These are phyloP conservation scores for Aureobasidium sp. DNA, from an alignment of 2,329 filamentous ascomycete species.

Conservation along the genomic window DNA sequence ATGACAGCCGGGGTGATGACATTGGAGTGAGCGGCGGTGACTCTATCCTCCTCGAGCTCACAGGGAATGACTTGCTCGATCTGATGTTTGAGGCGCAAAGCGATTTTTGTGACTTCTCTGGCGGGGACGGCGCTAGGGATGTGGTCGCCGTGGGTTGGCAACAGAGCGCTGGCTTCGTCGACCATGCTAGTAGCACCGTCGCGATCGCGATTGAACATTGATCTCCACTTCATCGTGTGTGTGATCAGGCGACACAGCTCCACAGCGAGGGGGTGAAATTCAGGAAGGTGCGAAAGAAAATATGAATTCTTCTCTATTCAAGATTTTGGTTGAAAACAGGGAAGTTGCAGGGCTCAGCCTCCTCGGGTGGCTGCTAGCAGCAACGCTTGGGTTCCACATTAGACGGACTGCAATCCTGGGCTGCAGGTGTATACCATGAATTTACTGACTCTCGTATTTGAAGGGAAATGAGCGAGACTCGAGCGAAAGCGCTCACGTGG, in stretches of 20 bases:
- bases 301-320: neutral
- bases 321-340: neutral
- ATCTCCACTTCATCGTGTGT: conserved; percentile 1
- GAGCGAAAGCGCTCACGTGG: neutral
- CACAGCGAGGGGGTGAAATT: neutral
- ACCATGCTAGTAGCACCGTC: neutral
- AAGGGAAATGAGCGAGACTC: neutral
- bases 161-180: conserved; percentile 30
- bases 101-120: conserved; percentile 77
- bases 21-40: conserved; percentile 74
- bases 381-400: neutral
- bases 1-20: conserved; percentile 77
- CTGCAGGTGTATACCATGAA: neutral
- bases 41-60: conserved; percentile 67
- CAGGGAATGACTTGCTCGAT: conserved; percentile 85
- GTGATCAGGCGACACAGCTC: neutral
- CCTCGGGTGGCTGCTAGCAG: neutral
- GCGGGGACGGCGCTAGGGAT: conserved; percentile 62
- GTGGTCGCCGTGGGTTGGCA: conserved; percentile 54
- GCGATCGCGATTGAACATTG: conserved; percentile 1
- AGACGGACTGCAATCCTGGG: neutral
- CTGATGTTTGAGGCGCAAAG: conserved; percentile 81
- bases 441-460: neutral
- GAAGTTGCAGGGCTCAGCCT: neutral
- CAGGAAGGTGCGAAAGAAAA: neutral